phyloP scores from a whole-genome alignment of 371 early-diverging fungal genomes.

The Syncephalis fuscata region DNA sequence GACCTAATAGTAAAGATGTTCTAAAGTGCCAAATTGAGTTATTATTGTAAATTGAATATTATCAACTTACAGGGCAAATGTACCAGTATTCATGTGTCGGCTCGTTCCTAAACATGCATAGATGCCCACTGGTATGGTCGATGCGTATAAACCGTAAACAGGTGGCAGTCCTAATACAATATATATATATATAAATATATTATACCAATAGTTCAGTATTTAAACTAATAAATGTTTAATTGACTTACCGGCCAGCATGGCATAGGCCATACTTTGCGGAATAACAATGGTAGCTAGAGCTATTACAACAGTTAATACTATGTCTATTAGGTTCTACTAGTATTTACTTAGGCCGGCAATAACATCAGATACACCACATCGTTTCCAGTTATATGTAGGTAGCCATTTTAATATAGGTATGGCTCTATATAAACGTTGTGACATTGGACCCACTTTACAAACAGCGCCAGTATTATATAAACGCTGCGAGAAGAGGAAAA shows the following conservation, averaged over 20 bases:
- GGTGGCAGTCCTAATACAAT: constrained; percentile 33
- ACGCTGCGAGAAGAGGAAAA: too few relatives aligned
- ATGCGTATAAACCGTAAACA: constrained; percentile 73
- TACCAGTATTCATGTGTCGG: background rate
- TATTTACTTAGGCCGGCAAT: background rate
- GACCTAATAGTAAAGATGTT: background rate
- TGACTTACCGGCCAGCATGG: background rate
- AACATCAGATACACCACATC: background rate
- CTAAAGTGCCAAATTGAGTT: too few relatives aligned
- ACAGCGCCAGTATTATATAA: too few relatives aligned
- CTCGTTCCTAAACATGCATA: constrained; percentile 77
- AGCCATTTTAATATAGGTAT: background rate
- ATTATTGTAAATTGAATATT: too few relatives aligned
- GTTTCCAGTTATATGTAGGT: background rate
- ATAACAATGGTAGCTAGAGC: background rate
- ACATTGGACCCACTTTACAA: too few relatives aligned
- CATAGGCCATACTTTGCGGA: background rate
- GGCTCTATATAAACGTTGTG: too few relatives aligned
- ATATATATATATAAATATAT: too few relatives aligned
- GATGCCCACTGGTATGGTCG: constrained; percentile 64
- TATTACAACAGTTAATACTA: background rate
- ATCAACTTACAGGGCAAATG: background rate
- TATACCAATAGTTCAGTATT: too few relatives aligned
- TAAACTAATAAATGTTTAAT: too few relatives aligned
- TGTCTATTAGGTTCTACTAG: background rate